These are phyloP conservation scores for Leishmania arabica DNA, from an alignment of 208 protist genomes.

Conservation along the genomic window DNA sequence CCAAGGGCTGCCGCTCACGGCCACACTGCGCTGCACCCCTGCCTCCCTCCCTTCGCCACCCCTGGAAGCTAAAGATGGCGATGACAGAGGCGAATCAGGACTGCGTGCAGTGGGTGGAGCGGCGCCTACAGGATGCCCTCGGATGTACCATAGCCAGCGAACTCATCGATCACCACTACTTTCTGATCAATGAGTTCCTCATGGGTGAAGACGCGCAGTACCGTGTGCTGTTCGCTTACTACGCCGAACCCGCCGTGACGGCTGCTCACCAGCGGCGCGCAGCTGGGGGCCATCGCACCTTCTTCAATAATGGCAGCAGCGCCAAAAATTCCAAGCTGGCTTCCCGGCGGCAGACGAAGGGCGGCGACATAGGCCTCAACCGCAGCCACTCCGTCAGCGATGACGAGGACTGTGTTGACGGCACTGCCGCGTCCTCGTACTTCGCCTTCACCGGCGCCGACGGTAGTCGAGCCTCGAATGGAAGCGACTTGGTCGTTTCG, in stretches of 20 bases:
- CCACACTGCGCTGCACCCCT: background rate
- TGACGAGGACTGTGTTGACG: slow-evolving; percentile 18
- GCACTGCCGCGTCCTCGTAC: background rate
- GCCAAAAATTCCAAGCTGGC: background rate
- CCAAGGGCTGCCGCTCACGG: background rate
- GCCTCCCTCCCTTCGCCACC: background rate
- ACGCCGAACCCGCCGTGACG: slow-evolving; percentile 27
- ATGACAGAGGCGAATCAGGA: slow-evolving; percentile 79
- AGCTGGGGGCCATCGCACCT: background rate
- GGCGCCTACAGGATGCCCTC: slow-evolving; percentile 66
- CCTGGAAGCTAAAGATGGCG: background rate
- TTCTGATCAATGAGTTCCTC: slow-evolving; percentile 82
- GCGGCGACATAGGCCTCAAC: slow-evolving; percentile 17
- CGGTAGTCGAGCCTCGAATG: background rate
- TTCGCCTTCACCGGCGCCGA: background rate
- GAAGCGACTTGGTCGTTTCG: background rate
- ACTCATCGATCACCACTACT: slow-evolving; percentile 49
- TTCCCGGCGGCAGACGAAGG: slow-evolving; percentile 11
- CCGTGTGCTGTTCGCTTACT: slow-evolving; percentile 78
- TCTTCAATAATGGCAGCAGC: background rate
- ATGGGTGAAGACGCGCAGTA: slow-evolving; percentile 76
- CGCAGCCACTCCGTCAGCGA: slow-evolving; percentile 23
- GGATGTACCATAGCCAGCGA: slow-evolving; percentile 39
- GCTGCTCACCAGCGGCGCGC: slow-evolving; percentile 2
- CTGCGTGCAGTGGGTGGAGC: slow-evolving; percentile 79